Conservation (phyloP, 2,329 filamentous ascomycete genomes). For the Penicillium olsonii region DNA sequence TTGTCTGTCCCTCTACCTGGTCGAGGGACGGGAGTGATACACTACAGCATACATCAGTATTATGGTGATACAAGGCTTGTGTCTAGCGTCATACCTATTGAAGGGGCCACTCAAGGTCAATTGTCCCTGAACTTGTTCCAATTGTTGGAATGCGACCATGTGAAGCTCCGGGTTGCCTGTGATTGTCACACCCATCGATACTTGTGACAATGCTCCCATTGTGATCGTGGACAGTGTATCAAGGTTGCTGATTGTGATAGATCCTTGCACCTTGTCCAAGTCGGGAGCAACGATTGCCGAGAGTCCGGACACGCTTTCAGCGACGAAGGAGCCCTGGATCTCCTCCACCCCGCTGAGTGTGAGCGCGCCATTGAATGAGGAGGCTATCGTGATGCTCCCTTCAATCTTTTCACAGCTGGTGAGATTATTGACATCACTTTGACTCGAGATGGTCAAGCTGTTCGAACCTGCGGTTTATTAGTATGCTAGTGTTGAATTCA, state of each 20-base stretch:
- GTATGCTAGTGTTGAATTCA: neutral
- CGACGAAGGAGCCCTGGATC: constrained; percentile 26
- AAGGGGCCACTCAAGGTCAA: constrained; percentile 27
- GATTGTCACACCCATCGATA: constrained; percentile 22
- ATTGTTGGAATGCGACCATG: constrained; percentile 19
- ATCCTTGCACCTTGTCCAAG: constrained; percentile 22
- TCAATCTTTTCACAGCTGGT: constrained; percentile 42
- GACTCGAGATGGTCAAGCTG: constrained; percentile 45
- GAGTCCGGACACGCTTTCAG: constrained; percentile 17
- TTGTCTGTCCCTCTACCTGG: constrained; percentile 23
- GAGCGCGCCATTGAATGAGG: constrained; percentile 41
- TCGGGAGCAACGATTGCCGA: constrained; percentile 19
- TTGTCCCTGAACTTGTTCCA: constrained; percentile 27
- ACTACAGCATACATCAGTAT: constrained; percentile 9
- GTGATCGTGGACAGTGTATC: constrained; percentile 20
- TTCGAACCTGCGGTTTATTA: constrained; percentile 39
- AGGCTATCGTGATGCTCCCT: constrained; percentile 41
- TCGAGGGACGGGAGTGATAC: constrained; percentile 28
- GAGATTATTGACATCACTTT: constrained; percentile 33
- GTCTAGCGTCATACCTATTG: constrained; percentile 16
- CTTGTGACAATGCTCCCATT: constrained; percentile 17
- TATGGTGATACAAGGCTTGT: neutral
- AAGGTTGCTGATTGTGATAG: constrained; percentile 22
- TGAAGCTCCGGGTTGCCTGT: constrained; percentile 24
- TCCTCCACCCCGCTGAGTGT: constrained; percentile 42